Evolutionary conservation across 1,284 basidiomycete genomes (phyloP).

Genomic region (Phellopilus nigrolimitatus): DNA sequence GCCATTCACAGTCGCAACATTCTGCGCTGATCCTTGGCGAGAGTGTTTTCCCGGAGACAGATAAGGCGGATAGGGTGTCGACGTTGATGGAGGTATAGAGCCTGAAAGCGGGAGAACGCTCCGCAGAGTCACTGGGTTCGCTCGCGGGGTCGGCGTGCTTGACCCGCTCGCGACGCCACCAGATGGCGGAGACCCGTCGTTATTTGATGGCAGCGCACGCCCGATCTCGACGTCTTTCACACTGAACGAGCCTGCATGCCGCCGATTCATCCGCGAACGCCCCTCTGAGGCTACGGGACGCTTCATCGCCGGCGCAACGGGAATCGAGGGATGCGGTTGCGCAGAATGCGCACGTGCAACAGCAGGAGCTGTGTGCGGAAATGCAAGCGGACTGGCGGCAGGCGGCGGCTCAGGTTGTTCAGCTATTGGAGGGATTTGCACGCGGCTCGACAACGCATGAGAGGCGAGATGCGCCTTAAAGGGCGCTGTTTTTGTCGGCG

Average conservation of each 20-base stretch:
- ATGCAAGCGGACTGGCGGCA: slow-evolving; percentile 8
- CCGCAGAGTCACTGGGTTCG: not conserved
- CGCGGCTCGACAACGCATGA: slow-evolving; percentile 11
- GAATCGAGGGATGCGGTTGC: slow-evolving; percentile 29
- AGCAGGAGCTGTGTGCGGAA: not conserved
- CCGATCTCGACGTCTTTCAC: slow-evolving; percentile 88
- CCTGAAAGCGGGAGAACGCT: slow-evolving; percentile 25
- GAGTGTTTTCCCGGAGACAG: slow-evolving; percentile 10
- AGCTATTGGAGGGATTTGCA: slow-evolving; percentile 19
- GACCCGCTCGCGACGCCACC: slow-evolving; percentile 30
- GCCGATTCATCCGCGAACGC: slow-evolving; percentile 48
- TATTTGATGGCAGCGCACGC: slow-evolving; percentile 68
- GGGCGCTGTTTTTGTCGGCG: slow-evolving; percentile 11
- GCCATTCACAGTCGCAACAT: not conserved
- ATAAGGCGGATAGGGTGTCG: slow-evolving; percentile 30
- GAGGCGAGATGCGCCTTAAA: slow-evolving; percentile 8
- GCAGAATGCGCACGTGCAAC: slow-evolving; percentile 18
- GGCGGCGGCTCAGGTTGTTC: slow-evolving; percentile 19
- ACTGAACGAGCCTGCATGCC: slow-evolving; percentile 92
- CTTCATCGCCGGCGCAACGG: slow-evolving; percentile 20
- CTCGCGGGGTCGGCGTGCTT: slow-evolving; percentile 38
- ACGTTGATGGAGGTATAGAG: slow-evolving; percentile 54
- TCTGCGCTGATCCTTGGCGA: slow-evolving; percentile 15
- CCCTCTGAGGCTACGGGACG: slow-evolving; percentile 13
- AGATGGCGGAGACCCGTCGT: slow-evolving; percentile 33